Evolutionary conservation across 176 grass and related monocot species (phyloP).

Genomic region (Cenchrus americanus): DNA sequence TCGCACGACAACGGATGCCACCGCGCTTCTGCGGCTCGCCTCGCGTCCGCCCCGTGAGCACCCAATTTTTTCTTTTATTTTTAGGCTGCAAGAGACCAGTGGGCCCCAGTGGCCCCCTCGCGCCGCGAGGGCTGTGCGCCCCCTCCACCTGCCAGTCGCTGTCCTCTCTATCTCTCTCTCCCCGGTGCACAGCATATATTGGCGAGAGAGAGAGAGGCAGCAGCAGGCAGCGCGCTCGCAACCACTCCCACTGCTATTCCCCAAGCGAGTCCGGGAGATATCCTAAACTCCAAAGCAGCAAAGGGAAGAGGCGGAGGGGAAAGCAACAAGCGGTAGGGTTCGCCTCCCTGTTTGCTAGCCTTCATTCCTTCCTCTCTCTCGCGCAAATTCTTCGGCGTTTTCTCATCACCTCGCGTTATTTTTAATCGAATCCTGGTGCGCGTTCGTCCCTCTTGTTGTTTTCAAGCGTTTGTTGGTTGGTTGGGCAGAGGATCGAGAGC

Average conservation of each 20-base stretch:
- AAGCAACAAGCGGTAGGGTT: slow-evolving; percentile 63
- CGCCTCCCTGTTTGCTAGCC: not conserved
- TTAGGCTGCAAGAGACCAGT: not conserved
- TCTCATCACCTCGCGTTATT: slow-evolving; percentile 23
- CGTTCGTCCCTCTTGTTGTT: slow-evolving; percentile 35
- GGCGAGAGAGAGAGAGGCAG: not conserved
- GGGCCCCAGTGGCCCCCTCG: not conserved
- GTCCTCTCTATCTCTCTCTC: not conserved
- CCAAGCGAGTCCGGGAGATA: not conserved
- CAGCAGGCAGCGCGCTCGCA: not conserved
- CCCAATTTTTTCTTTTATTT: too few species aligned
- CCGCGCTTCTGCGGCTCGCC: too few species aligned
- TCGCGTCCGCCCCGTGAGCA: too few species aligned
- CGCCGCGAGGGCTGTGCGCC: not conserved
- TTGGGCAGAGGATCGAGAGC: not conserved
- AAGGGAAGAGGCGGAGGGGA: slow-evolving; percentile 23
- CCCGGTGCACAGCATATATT: slow-evolving; percentile 45
- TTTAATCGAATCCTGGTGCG: slow-evolving; percentile 21
- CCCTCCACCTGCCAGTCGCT: not conserved
- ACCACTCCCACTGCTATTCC: slow-evolving; percentile 42
- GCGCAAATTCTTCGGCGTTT: not conserved
- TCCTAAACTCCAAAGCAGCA: slow-evolving; percentile 38
- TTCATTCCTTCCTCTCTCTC: not conserved
- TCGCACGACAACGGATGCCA: too few species aligned
- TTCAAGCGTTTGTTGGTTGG: slow-evolving; percentile 32